These are phyloP conservation scores for Dicorynia guianensis DNA, from an alignment of 306 rosid genomes.

Conservation along the genomic window DNA sequence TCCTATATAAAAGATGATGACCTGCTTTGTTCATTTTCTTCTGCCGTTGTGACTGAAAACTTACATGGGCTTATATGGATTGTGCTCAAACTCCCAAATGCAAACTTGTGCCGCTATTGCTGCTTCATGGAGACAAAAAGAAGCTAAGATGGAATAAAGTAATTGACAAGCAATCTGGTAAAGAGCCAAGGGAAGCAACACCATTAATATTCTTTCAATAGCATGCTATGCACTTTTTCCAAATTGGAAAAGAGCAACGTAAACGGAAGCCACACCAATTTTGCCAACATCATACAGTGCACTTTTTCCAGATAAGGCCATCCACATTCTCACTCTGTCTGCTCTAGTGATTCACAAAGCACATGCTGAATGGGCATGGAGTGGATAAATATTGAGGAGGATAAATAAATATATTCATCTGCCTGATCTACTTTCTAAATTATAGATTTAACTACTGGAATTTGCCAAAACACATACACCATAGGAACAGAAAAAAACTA, in stretches of 20 bases:
- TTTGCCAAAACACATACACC: background rate
- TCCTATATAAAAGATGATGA: background rate
- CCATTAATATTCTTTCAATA: background rate
- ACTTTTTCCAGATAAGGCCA: background rate
- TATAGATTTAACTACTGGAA: background rate
- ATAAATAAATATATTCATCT: background rate
- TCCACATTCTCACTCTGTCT: background rate
- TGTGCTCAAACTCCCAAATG: slow-evolving; percentile 1
- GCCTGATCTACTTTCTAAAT: background rate
- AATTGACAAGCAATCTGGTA: slow-evolving; percentile 2
- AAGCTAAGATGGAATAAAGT: background rate
- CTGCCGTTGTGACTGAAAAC: background rate
- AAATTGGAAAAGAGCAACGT: background rate
- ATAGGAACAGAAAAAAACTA: background rate
- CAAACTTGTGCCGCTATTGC: slow-evolving; percentile 1
- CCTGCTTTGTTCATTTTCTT: background rate
- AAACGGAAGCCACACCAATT: background rate
- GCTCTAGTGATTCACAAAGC: background rate
- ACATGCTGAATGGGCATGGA: background rate
- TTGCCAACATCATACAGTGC: slow-evolving; percentile 1
- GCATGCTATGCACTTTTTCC: background rate
- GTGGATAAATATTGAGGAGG: background rate
- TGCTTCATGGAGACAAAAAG: slow-evolving; percentile 14
- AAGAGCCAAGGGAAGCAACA: background rate
- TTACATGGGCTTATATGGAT: background rate